phyloP scores from a whole-genome alignment of 2,329 filamentous ascomycete species.

The Neonectria neomacrospora region DNA sequence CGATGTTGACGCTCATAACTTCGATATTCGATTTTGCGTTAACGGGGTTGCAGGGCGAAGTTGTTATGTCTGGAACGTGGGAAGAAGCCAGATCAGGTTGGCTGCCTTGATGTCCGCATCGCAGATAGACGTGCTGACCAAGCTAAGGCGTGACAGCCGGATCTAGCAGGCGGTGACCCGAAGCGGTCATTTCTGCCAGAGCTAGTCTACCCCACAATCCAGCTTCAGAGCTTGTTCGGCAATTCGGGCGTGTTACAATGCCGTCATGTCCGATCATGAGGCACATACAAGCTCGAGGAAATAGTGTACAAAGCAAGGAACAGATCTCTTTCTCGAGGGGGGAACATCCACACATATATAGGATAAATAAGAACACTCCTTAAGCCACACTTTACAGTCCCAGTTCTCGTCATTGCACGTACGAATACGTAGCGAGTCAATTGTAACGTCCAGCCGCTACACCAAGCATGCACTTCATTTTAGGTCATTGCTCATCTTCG shows the following conservation, averaged over 20 bases:
- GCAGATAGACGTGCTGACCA: slow-evolving; percentile 33
- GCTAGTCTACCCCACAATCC: slow-evolving; percentile 29
- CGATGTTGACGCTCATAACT: slow-evolving; percentile 66
- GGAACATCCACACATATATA: neutral
- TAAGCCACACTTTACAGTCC: neutral
- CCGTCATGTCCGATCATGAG: neutral
- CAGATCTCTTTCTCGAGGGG: neutral
- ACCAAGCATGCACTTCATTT: neutral
- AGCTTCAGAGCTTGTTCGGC: slow-evolving; percentile 25
- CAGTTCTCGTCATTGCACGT: too few relatives aligned
- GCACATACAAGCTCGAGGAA: neutral
- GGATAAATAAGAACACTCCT: neutral
- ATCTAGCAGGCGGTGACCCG: slow-evolving; percentile 39
- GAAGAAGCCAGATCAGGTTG: slow-evolving; percentile 36
- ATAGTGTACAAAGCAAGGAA: neutral
- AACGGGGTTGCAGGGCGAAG: neutral
- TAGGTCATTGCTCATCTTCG: neutral
- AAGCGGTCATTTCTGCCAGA: slow-evolving; percentile 44
- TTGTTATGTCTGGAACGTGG: slow-evolving; percentile 5
- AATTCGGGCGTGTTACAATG: neutral
- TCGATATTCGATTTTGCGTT: slow-evolving; percentile 25
- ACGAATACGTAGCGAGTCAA: neutral
- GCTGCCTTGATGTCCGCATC: slow-evolving; percentile 21
- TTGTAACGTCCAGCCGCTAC: neutral
- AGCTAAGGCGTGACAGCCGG: slow-evolving; percentile 22